Evolutionary conservation across 2,329 filamentous ascomycete genomes (phyloP).

Genomic region (Exophiala spinifera): DNA sequence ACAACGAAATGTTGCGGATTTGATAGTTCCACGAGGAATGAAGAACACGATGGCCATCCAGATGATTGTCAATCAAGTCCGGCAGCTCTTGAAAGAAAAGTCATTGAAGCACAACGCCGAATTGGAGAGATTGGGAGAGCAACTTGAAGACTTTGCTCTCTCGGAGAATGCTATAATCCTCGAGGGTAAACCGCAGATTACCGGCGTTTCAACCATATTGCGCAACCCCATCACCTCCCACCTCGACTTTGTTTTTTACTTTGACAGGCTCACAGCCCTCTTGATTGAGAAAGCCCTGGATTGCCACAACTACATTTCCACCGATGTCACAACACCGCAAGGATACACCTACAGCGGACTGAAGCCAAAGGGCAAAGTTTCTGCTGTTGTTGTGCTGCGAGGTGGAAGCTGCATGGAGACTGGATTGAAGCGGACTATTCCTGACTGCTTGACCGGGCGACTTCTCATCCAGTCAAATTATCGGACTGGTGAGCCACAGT

Average conservation of each 20-base stretch:
- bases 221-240: conserved; percentile 73
- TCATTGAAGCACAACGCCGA: conserved; percentile 78
- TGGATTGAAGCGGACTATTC: conserved; percentile 83
- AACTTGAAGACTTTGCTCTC: conserved; percentile 67
- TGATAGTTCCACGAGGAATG: conserved; percentile 91
- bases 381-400: conserved; percentile 82
- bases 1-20: conserved; percentile 71
- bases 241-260: conserved; percentile 97
- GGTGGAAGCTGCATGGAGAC: conserved; percentile 87
- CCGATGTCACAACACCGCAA: conserved; percentile 67
- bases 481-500: conserved; percentile 81
- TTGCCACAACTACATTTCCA: conserved; percentile 66
- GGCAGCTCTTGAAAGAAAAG: conserved; percentile 81
- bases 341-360: conserved; percentile 70
- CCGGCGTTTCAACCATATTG: conserved; percentile 86
- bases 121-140: conserved; percentile 70
- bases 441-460: conserved; percentile 85
- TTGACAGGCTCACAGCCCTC: conserved; percentile 81
- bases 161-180: conserved; percentile 73
- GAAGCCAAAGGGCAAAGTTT: conserved; percentile 67
- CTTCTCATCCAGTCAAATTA: conserved; percentile 87
- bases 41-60: conserved; percentile 88
- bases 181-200: conserved; percentile 73
- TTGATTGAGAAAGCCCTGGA: conserved; percentile 79
- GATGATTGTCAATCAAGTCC: conserved; percentile 93